phyloP scores from a whole-genome alignment of 2,329 filamentous ascomycete genomes.

The Thelonectria rubi region DNA sequence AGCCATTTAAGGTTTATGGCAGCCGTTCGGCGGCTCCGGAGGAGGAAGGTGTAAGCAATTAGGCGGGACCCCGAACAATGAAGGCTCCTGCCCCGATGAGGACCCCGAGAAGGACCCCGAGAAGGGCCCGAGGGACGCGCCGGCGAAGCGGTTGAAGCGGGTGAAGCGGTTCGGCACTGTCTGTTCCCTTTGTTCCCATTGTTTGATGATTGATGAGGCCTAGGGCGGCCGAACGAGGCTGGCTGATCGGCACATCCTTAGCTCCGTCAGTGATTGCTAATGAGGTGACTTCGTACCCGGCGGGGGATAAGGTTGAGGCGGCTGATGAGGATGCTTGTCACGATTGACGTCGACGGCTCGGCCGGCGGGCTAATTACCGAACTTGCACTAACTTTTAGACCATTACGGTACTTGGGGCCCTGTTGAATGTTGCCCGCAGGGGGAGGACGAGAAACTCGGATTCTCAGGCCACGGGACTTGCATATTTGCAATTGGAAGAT shows the following conservation, averaged over 20 bases:
- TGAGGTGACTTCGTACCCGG: neutral
- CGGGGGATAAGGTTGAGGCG: conserved; percentile 20
- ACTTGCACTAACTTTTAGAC: neutral
- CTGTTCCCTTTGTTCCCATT: neutral
- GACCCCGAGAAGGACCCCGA: conserved; percentile 24
- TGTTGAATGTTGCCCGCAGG: no score
- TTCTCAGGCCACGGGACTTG: neutral
- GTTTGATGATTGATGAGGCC: neutral
- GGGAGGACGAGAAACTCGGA: neutral
- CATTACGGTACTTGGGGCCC: neutral
- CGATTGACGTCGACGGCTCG: conserved; percentile 14
- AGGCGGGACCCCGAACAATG: conserved; percentile 9
- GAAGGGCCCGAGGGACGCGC: conserved; percentile 30
- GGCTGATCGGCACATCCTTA: neutral
- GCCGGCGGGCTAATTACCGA: conserved; percentile 6
- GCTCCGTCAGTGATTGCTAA: neutral
- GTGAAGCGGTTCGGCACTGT: neutral
- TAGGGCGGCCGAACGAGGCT: neutral
- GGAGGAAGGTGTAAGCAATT: conserved; percentile 27
- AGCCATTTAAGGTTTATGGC: conserved; percentile 31
- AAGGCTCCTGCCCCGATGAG: conserved; percentile 6
- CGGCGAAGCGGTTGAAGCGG: neutral
- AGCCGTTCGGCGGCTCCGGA: conserved; percentile 33
- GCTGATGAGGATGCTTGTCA: conserved; percentile 8
- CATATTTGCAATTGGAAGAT: no score